A percentile compares a stretch with the other conserved stretches of the same genome.
Conservation (phyloP, 352 stramenopile genomes). For the Plasmopara muralis region DNA sequence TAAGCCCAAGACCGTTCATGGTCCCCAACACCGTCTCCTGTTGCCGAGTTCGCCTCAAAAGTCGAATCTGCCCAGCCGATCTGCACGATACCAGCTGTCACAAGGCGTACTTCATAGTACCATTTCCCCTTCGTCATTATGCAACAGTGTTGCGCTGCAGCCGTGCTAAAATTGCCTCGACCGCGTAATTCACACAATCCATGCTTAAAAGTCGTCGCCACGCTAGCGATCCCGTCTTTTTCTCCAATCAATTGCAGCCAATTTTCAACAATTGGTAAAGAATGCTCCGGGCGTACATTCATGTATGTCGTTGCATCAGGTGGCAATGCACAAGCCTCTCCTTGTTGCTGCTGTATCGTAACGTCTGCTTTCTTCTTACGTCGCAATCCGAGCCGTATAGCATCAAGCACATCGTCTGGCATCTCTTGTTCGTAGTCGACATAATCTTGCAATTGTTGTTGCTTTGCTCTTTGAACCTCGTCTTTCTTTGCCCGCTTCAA, state of each 20-base stretch:
- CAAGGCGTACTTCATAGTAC: slow-evolving; percentile 89
- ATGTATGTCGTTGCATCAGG: slow-evolving; percentile 29
- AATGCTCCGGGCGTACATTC: slow-evolving; percentile 19
- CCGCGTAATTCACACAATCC: slow-evolving; percentile 71
- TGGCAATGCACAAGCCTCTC: slow-evolving; percentile 16
- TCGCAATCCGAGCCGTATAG: slow-evolving; percentile 56
- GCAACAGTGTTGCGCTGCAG: slow-evolving; percentile 38
- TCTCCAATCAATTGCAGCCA: slow-evolving; percentile 40
- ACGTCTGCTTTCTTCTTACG: slow-evolving; percentile 29
- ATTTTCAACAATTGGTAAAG: slow-evolving; percentile 19
- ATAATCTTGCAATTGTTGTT: slow-evolving; percentile 59
- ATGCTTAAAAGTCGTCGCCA: slow-evolving; percentile 50
- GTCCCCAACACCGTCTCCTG: slow-evolving; percentile 88
- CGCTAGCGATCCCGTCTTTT: slow-evolving; percentile 9
- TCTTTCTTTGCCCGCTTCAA: slow-evolving; percentile 70
- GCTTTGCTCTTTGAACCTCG: slow-evolving; percentile 41
- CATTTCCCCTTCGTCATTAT: slow-evolving; percentile 54
- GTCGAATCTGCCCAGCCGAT: slow-evolving; percentile 86
- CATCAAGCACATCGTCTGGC: slow-evolving; percentile 55
- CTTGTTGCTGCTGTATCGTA: slow-evolving; percentile 18
- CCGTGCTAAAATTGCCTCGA: slow-evolving; percentile 71
- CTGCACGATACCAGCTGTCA: slow-evolving; percentile 87
- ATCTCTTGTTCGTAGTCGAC: slow-evolving; percentile 69
- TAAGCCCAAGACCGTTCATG: slow-evolving; percentile 87
- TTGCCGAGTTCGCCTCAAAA: slow-evolving; percentile 69